Base-by-base conservation (phyloP, 2,329 filamentous ascomycete species). In the Hypoxylon sp. region DNA sequence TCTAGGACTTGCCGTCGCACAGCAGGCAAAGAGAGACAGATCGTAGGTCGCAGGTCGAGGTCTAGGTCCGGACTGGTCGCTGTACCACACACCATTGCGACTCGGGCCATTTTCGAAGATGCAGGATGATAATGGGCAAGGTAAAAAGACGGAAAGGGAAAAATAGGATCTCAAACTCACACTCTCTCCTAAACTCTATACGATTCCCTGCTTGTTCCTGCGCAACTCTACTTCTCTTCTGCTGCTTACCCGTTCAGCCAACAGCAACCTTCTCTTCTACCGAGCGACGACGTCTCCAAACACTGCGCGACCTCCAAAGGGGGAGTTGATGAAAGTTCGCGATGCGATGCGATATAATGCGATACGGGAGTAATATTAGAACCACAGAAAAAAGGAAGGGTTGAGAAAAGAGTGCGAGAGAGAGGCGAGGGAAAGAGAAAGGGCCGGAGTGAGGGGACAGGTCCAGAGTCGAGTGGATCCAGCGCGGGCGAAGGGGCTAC, bases 221-320 rank as follows among this genome's bases (percentile, higher is more conserved):
- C 54, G 19, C 57, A 62, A 52, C 51, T 55, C 65, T 64, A 47
- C 52, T 64, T 56, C 52, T 54, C 64, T 32, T 32, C 63, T 64
- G 50, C 64, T 65, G 55, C 52, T 67, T 65, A 62, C 56, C 58
- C 68, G 62, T 70, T 70, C 69, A 68, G 66, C 62, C 57, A 64
- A 54, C 65, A 66, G 58, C 68, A 67, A 64, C 67, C 68, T 69
- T 66, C 61, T 68, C 67, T 67, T 62, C 74, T 72, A 67, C 72
- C 69, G 59, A 71, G 60, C 72, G 55, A 62, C 62, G 62, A 65
- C 65, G 65, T 67, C 72, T 71, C 75, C 75, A 57, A 75, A 74
- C 75, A 73, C 75, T 67, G 67, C 75, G 68, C 75, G 72, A 74
- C 75, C 74, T 74, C 75, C 69, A 58, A 63, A 19, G 56, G 64